Evolutionary conservation across 2,329 filamentous ascomycete species (phyloP).

Genomic region (Curvularia sp.): DNA sequence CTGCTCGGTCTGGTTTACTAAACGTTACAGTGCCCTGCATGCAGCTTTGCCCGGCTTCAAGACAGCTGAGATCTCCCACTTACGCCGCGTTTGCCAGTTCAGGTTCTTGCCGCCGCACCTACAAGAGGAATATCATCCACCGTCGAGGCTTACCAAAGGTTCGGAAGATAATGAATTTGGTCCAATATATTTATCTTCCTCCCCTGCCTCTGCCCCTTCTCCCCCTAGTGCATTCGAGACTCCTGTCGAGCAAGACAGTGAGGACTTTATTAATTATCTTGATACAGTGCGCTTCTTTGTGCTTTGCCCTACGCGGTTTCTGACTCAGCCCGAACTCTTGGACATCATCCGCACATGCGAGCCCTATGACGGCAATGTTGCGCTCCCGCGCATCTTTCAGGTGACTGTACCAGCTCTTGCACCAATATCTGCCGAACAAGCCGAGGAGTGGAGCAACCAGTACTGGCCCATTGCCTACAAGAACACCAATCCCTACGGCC

Average conservation of each 20-base stretch:
- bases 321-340: slow-evolving; percentile 61
- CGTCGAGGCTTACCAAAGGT: slow-evolving; percentile 44
- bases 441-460: slow-evolving; percentile 73
- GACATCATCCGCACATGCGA: slow-evolving; percentile 42
- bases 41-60: slow-evolving; percentile 54
- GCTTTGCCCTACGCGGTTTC: slow-evolving; percentile 57
- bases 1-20: slow-evolving; percentile 25
- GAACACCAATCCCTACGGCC: slow-evolving; percentile 85
- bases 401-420: slow-evolving; percentile 75
- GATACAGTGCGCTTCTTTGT: slow-evolving; percentile 58
- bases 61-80: slow-evolving; percentile 60
- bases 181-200: slow-evolving; percentile 38
- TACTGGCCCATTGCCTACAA: slow-evolving; percentile 89
- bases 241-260: slow-evolving; percentile 10
- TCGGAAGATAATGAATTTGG: slow-evolving; percentile 39
- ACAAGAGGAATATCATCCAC: slow-evolving; percentile 45
- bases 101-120: slow-evolving; percentile 71
- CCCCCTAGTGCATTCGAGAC: slow-evolving; percentile 3
- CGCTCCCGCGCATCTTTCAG: slow-evolving; percentile 62
- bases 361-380: slow-evolving; percentile 49
- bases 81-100: slow-evolving; percentile 78
- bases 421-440: slow-evolving; percentile 77
- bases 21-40: slow-evolving; percentile 54
- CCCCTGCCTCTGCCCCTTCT: slow-evolving; percentile 25
- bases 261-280: slow-evolving; percentile 37